Base-by-base conservation (phyloP, 2,329 filamentous ascomycete species). In the Pseudogymnoascus sp. region DNA sequence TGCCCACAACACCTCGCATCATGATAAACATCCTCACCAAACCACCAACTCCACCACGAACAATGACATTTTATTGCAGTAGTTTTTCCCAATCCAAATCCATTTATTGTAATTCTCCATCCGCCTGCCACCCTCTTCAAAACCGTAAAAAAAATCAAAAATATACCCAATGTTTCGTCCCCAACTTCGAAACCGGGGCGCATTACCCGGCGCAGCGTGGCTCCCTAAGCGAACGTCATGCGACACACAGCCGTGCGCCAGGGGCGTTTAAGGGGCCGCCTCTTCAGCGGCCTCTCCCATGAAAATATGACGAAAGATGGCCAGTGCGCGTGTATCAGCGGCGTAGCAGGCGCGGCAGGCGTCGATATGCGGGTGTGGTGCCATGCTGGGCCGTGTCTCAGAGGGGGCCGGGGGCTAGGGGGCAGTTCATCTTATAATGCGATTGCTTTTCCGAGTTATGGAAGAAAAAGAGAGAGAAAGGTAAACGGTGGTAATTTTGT, bases 361-460 rank as follows among this genome's bases (percentile, higher is more conserved):
- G 51, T 57, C 28, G 28, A 57, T 34, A 57, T 57, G 11, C 28
- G 51, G 51, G 51, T 57, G 28, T 21, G 51, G 28, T 57, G 25
- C 16, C 28, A 57, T 34, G 51, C 28, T 57, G 51, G 51, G 51
- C 51, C 3, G 51, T 57, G 51, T 57, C 51, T 57, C 51, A 57
- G 51, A 34, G 4, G 1, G 28, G n/a, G n/a, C 28, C 51, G n/a
- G 51, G 25, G 51, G 51, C 51, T 5, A 10, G 11, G 48, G 48
- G 25, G 2, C 25, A 31, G 25, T 57, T 57, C 51, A 57, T 57
- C 51, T 57, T 57, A 57, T 57, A 57, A 57, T 57, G 28, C 7
- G 51, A 57, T 57, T 36, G 51, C 51, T 57, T 57, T 57, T 57
- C 51, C 51, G 23, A 54, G 51, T 57, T 57, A n/a, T 57, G n/a